Percentiles rank a stretch among this genome's conserved stretches.
phyloP scores from a whole-genome alignment of 2,329 filamentous ascomycete genomes.

The Incumbomyces delicatus region DNA sequence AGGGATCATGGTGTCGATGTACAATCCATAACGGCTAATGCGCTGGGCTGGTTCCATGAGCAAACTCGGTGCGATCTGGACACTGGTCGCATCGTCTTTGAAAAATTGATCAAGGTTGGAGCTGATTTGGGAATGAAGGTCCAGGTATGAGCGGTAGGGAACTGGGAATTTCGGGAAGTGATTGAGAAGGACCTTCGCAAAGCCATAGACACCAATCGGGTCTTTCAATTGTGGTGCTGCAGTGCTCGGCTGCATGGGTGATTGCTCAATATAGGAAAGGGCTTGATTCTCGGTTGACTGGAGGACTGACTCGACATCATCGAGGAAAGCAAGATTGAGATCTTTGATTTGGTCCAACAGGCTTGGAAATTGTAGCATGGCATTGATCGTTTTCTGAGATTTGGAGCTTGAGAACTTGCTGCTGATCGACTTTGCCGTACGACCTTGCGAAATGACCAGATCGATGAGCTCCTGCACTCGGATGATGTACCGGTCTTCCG shows the following conservation, averaged over 20 bases:
- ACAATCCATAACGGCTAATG: conserved; percentile 83
- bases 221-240: conserved; percentile 48
- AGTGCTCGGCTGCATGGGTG: conserved; percentile 37
- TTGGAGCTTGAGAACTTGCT: conserved; percentile 44
- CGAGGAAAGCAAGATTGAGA: conserved; percentile 71
- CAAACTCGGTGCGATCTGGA: conserved; percentile 77
- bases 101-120: conserved; percentile 70
- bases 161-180: conserved; percentile 91
- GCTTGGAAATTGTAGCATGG: conserved; percentile 52
- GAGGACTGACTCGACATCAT: conserved; percentile 64
- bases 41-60: conserved; percentile 95
- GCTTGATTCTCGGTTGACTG: conserved; percentile 77
- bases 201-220: conserved; percentile 64
- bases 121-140: conserved; percentile 77
- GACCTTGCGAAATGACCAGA: conserved; percentile 70
- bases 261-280: conserved; percentile 48
- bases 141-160: conserved; percentile 88
- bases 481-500: conserved; percentile 84
- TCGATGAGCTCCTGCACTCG: conserved; percentile 79
- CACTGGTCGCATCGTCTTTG: conserved; percentile 60
- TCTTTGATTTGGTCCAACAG: conserved; percentile 72
- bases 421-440: conserved; percentile 56
- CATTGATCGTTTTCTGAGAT: conserved; percentile 20
- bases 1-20: conserved; percentile 77
- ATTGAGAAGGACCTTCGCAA: conserved; percentile 72